Percentiles rank a stretch among this genome's conserved stretches.
Evolutionary conservation across 208 protist genomes (phyloP).

Genomic region (Crithidia expoeki): DNA sequence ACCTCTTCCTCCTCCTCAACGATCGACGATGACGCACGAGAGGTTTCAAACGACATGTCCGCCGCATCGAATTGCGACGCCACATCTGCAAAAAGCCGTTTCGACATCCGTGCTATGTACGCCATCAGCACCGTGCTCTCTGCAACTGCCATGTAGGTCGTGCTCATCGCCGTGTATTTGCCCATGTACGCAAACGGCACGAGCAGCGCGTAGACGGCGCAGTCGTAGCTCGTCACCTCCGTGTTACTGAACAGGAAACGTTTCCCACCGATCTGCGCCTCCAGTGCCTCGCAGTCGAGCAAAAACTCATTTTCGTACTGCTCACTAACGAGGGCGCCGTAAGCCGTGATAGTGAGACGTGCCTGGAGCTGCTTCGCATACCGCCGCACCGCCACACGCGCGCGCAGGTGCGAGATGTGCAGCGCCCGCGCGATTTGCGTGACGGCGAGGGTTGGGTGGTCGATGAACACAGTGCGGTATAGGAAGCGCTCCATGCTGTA

Average conservation of each 20-base stretch:
- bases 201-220: constrained; percentile 67
- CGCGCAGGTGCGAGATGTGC: constrained; percentile 35
- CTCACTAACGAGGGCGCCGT: constrained; percentile 45
- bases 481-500: constrained; percentile 53
- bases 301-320: constrained; percentile 57
- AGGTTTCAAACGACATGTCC: constrained; percentile 2
- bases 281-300: constrained; percentile 55
- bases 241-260: constrained; percentile 47
- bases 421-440: constrained; percentile 46
- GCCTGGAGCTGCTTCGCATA: constrained; percentile 32
- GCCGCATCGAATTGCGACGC: constrained; percentile 22
- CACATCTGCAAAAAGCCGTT: constrained; percentile 52
- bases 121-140: constrained; percentile 51
- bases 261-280: constrained; percentile 45
- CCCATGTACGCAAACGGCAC: constrained; percentile 61
- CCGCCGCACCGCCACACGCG: constrained; percentile 36
- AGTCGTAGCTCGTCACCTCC: constrained; percentile 62
- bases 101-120: constrained; percentile 65
- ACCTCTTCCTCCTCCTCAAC: constrained; percentile 4
- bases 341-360: constrained; percentile 34
- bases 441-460: constrained; percentile 39
- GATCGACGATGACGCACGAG: not conserved
- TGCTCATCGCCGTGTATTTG: constrained; percentile 41
- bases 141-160: constrained; percentile 49
- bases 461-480: constrained; percentile 46